phyloP scores from a whole-genome alignment of 352 stramenopile genomes.

The Globisporangium orthogonon region DNA sequence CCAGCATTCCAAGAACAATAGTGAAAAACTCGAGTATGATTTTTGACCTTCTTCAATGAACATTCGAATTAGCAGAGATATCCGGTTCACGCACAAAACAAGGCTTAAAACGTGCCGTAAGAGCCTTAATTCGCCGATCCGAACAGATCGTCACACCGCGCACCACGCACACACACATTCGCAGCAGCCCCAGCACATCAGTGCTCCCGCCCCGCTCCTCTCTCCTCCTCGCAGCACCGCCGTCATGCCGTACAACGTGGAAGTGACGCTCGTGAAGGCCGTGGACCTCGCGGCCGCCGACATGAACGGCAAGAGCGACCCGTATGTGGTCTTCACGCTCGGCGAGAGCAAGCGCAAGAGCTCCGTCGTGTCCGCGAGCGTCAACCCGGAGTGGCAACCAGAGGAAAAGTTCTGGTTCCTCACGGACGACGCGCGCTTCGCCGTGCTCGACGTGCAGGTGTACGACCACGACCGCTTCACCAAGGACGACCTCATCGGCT shows the following conservation, averaged over 20 bases:
- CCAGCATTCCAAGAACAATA: too few relatives aligned
- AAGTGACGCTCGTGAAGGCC: slow-evolving; percentile 67
- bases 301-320: slow-evolving; percentile 83
- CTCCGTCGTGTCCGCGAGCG: slow-evolving; percentile 41
- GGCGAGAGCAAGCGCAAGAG: slow-evolving; percentile 61
- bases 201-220: too few relatives aligned
- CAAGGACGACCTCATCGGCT: slow-evolving; percentile 76
- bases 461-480: slow-evolving; percentile 74
- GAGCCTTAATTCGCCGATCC: too few relatives aligned
- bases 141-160: too few relatives aligned
- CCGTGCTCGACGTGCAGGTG: slow-evolving; percentile 56
- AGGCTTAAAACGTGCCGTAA: too few relatives aligned
- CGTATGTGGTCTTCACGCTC: slow-evolving; percentile 75
- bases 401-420: slow-evolving; percentile 65
- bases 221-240: too few relatives aligned
- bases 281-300: slow-evolving; percentile 65
- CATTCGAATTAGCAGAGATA: too few relatives aligned
- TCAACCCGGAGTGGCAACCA: slow-evolving; percentile 68
- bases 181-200: neutral
- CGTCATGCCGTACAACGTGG: slow-evolving; percentile 42
- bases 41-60: too few relatives aligned
- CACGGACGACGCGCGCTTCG: slow-evolving; percentile 39
- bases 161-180: too few relatives aligned
- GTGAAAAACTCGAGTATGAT: too few relatives aligned
- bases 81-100: too few relatives aligned